Percentiles rank a stretch among this genome's conserved stretches.
phyloP scores from a whole-genome alignment of 2,329 filamentous ascomycete species.

The Fusarium sp. region DNA sequence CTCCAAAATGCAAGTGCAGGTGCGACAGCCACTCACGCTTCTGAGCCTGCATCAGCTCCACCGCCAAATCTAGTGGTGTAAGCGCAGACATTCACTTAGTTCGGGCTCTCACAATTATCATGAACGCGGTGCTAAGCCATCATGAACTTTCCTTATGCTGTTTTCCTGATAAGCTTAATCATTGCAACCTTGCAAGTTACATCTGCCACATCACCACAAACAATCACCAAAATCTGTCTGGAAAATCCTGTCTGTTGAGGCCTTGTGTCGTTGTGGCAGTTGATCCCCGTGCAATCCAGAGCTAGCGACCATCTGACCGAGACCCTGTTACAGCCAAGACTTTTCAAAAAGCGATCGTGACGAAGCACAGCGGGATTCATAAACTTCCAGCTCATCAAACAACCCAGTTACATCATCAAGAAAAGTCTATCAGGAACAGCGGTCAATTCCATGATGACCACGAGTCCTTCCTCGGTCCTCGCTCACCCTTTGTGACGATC shows the following conservation, averaged over 20 bases:
- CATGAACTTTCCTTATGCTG: conserved; percentile 25
- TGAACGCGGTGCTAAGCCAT: conserved; percentile 24
- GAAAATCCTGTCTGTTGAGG: not conserved
- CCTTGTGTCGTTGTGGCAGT: conserved; percentile 14
- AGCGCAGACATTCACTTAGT: conserved; percentile 16
- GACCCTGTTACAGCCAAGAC: conserved; percentile 44
- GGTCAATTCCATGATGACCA: conserved; percentile 25
- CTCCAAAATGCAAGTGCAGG: conserved; percentile 12
- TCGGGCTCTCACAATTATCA: conserved; percentile 18
- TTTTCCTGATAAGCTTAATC: not conserved
- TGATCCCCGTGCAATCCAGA: conserved; percentile 22
- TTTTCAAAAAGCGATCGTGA: conserved; percentile 41
- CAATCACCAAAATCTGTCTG: not conserved
- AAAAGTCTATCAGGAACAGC: conserved; percentile 27
- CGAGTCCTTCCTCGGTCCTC: conserved; percentile 2
- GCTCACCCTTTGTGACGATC: conserved; percentile 26
- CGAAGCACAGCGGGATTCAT: conserved; percentile 27
- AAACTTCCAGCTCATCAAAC: conserved; percentile 28
- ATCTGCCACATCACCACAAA: not conserved
- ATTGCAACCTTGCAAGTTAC: not conserved
- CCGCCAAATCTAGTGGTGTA: conserved; percentile 36
- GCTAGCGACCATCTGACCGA: conserved; percentile 20
- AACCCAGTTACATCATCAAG: conserved; percentile 31
- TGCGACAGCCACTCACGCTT: conserved; percentile 19
- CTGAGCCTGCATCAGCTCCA: conserved; percentile 31